phyloP scores from a whole-genome alignment of 257 asterid species.

The Gardenia jasminoides region DNA sequence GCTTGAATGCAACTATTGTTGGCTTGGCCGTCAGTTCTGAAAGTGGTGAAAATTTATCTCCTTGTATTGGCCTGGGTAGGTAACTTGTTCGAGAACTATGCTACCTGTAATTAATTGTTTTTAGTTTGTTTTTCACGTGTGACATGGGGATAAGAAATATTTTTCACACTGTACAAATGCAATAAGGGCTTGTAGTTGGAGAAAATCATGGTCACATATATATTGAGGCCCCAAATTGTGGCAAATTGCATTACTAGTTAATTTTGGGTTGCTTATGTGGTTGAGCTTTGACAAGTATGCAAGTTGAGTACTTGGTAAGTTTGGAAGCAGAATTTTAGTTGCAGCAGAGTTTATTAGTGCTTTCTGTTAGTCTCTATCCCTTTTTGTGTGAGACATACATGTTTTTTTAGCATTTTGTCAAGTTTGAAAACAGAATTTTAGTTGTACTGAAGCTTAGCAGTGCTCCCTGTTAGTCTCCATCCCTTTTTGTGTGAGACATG shows the following conservation, averaged over 20 bases:
- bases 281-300: background rate
- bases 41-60: slow-evolving; percentile 52
- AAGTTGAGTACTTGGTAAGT: too few species aligned
- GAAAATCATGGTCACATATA: too few species aligned
- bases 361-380: too few species aligned
- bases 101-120: background rate
- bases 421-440: background rate
- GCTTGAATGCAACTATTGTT: slow-evolving; percentile 87
- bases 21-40: slow-evolving; percentile 71
- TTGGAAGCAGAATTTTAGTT: too few species aligned
- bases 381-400: too few species aligned
- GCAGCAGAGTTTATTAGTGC: too few species aligned
- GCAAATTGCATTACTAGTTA: background rate
- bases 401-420: background rate
- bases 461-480: background rate
- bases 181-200: background rate
- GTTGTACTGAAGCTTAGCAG: background rate
- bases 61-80: slow-evolving; percentile 92
- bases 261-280: background rate
- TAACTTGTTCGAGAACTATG: slow-evolving; percentile 9
- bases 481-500: background rate
- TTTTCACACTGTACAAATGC: background rate
- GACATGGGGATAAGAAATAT: background rate
- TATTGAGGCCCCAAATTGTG: background rate
- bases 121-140: background rate